Evolutionary conservation across 345 rosid genomes (phyloP).

Genomic region (Aquilaria yunnanensis): DNA sequence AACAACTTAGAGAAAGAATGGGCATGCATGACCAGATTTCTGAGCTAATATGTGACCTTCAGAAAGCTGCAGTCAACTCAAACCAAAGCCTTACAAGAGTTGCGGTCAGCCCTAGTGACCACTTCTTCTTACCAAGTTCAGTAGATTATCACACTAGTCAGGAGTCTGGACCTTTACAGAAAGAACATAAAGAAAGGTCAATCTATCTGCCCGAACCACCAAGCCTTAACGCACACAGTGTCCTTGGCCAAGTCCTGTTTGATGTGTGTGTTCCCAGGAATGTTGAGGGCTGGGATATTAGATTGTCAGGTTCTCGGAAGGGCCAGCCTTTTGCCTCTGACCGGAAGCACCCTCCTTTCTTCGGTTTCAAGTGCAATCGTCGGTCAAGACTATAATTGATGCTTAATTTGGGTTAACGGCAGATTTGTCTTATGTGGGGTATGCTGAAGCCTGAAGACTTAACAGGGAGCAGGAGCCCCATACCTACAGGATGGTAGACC

Average conservation of each 20-base stretch:
- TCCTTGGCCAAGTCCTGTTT: slow-evolving; percentile 79
- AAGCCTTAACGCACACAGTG: slow-evolving; percentile 68
- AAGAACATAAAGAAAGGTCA: slow-evolving; percentile 45
- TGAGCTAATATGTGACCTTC: slow-evolving; percentile 74
- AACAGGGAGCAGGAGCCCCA: slow-evolving; percentile 1
- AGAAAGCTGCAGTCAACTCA: slow-evolving; percentile 83
- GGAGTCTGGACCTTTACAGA: slow-evolving; percentile 38
- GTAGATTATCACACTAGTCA: slow-evolving; percentile 30
- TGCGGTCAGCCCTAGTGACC: slow-evolving; percentile 68
- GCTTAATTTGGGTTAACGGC: not conserved
- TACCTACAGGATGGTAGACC: slow-evolving; percentile 1
- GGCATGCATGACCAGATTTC: slow-evolving; percentile 62
- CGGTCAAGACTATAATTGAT: slow-evolving; percentile 55
- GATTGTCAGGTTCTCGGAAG: slow-evolving; percentile 59
- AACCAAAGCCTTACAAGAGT: slow-evolving; percentile 86
- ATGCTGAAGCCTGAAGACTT: slow-evolving; percentile 3
- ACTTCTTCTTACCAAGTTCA: slow-evolving; percentile 80
- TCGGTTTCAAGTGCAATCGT: slow-evolving; percentile 37
- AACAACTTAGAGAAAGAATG: slow-evolving; percentile 49
- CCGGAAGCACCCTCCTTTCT: slow-evolving; percentile 41
- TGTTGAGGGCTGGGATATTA: slow-evolving; percentile 96
- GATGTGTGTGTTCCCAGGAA: slow-evolving; percentile 90
- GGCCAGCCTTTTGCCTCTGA: slow-evolving; percentile 67
- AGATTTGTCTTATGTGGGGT: slow-evolving; percentile 3
- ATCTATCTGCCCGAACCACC: slow-evolving; percentile 40